Conservation (phyloP, 495 filamentous ascomycete genomes). For the Penicillium herquei region DNA sequence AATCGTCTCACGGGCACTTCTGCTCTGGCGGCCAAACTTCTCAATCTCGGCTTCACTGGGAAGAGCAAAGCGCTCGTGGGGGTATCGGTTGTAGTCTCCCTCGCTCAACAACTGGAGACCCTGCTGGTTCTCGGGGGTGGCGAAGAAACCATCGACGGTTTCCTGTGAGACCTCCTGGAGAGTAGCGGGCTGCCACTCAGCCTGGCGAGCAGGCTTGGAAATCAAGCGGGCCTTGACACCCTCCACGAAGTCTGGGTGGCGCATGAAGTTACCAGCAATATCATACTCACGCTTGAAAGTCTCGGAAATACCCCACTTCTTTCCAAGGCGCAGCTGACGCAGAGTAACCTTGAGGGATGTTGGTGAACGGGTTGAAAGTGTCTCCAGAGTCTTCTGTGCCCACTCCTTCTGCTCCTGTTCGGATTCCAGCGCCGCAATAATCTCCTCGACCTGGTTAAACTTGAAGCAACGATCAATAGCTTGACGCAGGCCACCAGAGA, state of each 20-base stretch:
- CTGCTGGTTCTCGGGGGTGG: slow-evolving; percentile 33
- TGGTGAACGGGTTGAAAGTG: slow-evolving; percentile 72
- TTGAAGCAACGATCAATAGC: slow-evolving; percentile 85
- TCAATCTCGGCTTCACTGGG: slow-evolving; percentile 72
- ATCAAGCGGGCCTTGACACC: slow-evolving; percentile 78
- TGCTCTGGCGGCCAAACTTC: slow-evolving; percentile 39
- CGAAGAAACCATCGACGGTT: slow-evolving; percentile 61
- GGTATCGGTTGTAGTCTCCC: slow-evolving; percentile 64
- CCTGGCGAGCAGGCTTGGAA: slow-evolving; percentile 55
- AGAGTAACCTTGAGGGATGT: slow-evolving; percentile 81
- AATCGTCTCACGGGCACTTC: slow-evolving; percentile 15
- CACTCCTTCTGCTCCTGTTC: slow-evolving; percentile 60
- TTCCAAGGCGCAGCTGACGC: slow-evolving; percentile 72
- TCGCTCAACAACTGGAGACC: slow-evolving; percentile 53
- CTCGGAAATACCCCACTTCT: slow-evolving; percentile 71
- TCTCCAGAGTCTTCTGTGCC: slow-evolving; percentile 71
- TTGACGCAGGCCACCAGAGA: slow-evolving; percentile 63
- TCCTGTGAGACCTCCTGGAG: slow-evolving; percentile 58
- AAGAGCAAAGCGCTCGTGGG: slow-evolving; percentile 63
- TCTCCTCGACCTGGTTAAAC: slow-evolving; percentile 62
- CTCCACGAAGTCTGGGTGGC: slow-evolving; percentile 78
- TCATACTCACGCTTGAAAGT: slow-evolving; percentile 81
- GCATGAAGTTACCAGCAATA: slow-evolving; percentile 82
- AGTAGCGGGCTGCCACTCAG: slow-evolving; percentile 69
- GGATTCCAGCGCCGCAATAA: slow-evolving; percentile 63